phyloP scores from a whole-genome alignment of 129 eudicot genomes.

The Flaveria trinervia region DNA sequence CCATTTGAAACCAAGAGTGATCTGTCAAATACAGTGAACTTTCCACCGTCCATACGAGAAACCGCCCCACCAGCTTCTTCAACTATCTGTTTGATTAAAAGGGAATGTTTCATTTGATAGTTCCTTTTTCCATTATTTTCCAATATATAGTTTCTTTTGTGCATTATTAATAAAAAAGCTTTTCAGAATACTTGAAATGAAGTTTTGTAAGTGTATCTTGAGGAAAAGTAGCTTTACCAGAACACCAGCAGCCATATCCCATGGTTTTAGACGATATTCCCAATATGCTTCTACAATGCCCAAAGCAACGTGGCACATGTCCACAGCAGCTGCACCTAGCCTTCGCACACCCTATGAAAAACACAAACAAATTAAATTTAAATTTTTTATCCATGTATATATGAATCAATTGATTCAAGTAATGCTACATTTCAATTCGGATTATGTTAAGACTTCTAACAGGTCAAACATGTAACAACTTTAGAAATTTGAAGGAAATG shows the following conservation, averaged over 20 bases:
- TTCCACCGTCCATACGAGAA: constrained; percentile 90
- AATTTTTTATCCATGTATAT: not conserved
- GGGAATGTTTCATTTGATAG: not conserved
- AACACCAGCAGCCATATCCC: constrained; percentile 99
- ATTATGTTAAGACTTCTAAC: not conserved
- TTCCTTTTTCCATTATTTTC: not conserved
- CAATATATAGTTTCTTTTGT: not conserved
- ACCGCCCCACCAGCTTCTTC: constrained; percentile 99
- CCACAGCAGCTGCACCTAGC: constrained; percentile 97
- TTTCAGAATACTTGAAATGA: not conserved
- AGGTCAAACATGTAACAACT: not conserved
- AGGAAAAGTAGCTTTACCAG: constrained; percentile 59
- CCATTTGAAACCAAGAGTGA: constrained; percentile 94
- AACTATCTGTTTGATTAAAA: constrained; percentile 62
- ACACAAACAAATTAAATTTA: not conserved
- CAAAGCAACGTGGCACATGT: constrained; percentile 97
- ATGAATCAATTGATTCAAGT: not conserved
- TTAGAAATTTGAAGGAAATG: not conserved
- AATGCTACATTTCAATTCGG: not conserved
- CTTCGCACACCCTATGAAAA: constrained; percentile 83
- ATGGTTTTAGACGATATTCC: constrained; percentile 98
- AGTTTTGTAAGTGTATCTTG: not conserved
- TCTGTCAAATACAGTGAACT: constrained; percentile 78
- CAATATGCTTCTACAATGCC: constrained; percentile 96
- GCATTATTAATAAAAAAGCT: not conserved